phyloP scores from a whole-genome alignment of 2,329 filamentous ascomycete genomes.

The Verticillium nonalfalfae region DNA sequence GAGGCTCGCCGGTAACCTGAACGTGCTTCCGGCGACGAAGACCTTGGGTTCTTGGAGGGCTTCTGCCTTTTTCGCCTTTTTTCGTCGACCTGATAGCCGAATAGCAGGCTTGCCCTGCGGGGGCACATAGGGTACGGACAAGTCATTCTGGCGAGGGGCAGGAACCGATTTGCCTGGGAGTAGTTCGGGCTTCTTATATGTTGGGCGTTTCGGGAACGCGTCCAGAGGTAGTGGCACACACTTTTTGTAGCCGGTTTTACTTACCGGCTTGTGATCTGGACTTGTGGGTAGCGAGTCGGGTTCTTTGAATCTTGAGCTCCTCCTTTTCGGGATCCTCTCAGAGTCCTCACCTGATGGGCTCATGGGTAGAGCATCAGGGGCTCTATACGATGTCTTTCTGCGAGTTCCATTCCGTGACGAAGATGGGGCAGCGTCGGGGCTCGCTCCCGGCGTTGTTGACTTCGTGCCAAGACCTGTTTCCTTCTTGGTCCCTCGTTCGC shows the following conservation, averaged over 20 bases:
- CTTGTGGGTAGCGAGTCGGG: neutral
- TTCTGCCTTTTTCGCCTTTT: neutral
- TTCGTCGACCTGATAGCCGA: neutral
- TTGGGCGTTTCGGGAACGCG: neutral
- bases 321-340: neutral
- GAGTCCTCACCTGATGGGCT: neutral
- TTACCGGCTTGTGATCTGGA: neutral
- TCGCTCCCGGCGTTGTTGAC: neutral
- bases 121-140: neutral
- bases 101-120: neutral
- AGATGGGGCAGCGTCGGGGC: neutral
- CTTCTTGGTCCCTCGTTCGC: neutral
- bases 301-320: neutral
- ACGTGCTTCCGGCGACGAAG: neutral
- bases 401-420: neutral
- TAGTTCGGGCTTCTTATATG: neutral
- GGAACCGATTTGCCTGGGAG: neutral
- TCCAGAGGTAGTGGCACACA: neutral
- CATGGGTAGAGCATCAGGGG: neutral
- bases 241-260: neutral
- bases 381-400: neutral
- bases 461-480: neutral
- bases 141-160: neutral
- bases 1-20: neutral
- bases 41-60: neutral